These are phyloP conservation scores for Rubia tinctorum DNA, from an alignment of 305 asterid genomes.

Conservation along the genomic window DNA sequence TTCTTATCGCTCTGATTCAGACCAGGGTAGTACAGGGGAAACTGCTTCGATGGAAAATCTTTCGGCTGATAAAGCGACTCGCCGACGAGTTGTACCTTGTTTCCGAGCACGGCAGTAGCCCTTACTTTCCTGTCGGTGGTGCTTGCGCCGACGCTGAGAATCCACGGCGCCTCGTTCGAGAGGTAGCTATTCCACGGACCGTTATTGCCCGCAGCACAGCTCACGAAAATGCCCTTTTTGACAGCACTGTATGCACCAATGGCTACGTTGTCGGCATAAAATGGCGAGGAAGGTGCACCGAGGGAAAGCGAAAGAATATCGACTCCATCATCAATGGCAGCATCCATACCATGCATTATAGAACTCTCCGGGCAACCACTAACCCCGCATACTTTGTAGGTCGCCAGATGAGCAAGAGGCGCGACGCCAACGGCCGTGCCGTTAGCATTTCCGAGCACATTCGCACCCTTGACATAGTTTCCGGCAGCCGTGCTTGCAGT, in stretches of 20 bases:
- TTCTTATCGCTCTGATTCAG: neutral
- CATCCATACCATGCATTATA: slow-evolving; percentile 38
- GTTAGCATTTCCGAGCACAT: slow-evolving; percentile 37
- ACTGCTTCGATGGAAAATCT: slow-evolving; percentile 20
- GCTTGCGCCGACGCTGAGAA: slow-evolving; percentile 66
- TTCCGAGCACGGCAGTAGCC: slow-evolving; percentile 49
- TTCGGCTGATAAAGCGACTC: slow-evolving; percentile 45
- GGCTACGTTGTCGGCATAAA: slow-evolving; percentile 27
- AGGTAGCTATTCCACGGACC: slow-evolving; percentile 21
- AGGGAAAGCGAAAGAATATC: slow-evolving; percentile 50
- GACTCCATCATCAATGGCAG: slow-evolving; percentile 56
- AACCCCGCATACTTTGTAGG: slow-evolving; percentile 32
- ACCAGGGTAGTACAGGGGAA: slow-evolving; percentile 24
- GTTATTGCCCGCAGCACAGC: slow-evolving; percentile 40
- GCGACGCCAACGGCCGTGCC: slow-evolving; percentile 59
- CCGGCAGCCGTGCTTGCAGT: slow-evolving; percentile 53
- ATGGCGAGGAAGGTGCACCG: slow-evolving; percentile 3
- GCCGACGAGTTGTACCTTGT: slow-evolving; percentile 35
- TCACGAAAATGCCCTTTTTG: slow-evolving; percentile 53
- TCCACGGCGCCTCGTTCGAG: slow-evolving; percentile 60
- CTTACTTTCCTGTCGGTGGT: slow-evolving; percentile 34
- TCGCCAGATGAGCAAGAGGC: slow-evolving; percentile 50
- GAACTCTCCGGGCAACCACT: slow-evolving; percentile 29
- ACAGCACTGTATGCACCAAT: slow-evolving; percentile 46
- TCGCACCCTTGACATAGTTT: no score